Base-by-base conservation (phyloP, 371 early-diverging fungal genomes). In the Apophysomyces trapeziformis region DNA sequence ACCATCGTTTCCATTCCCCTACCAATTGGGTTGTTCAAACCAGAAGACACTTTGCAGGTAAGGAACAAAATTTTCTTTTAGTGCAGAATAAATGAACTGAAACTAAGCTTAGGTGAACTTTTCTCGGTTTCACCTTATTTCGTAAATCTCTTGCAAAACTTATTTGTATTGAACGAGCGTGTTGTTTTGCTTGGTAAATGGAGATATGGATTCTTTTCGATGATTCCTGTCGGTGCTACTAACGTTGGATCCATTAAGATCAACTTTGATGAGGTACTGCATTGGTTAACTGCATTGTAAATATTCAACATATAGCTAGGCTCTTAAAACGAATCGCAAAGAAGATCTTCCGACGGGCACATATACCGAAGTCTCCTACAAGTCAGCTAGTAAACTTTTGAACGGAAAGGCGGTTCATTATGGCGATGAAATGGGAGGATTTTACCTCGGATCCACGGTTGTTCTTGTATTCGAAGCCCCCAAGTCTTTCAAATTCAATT, bases 1-100 rank as follows among this genome's bases (percentile, higher is more conserved):
- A 99, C 78, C 99, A 99, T 78, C 89, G 97, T 14, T 99, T 96
- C 90, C 99, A 99, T 66, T 95, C 98, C 18, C 99, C 99, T 38
- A 88, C 93, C 4, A 92, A 95, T 74, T 98, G 97, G 97, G 89
- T 89, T 7, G 94, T 96, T 14, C 85, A 93, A 64, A 83, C 85
- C 2, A 76, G 95, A 46, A 80, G 96, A 43, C 98, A 98, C 73
- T 96, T 97, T 81, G 91, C 91, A 11, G 92, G 88, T 87, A 73
- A 63, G 72, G 2, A 47, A 7, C n/a, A 13, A 4, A 43, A 12
- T 43, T 43, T 12, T 43, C 13, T 47, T 18, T 14, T n/a, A 16
- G 5, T 41, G 5, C 12, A 37, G 16, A 26, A 1, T 14, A 63
- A 41, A 12, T 21, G 32, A 45, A 16, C 32, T 6, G 21, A 46